Evolutionary conservation across 139 green algal genomes (phyloP).

Genomic region (Picochlorum sp.): DNA sequence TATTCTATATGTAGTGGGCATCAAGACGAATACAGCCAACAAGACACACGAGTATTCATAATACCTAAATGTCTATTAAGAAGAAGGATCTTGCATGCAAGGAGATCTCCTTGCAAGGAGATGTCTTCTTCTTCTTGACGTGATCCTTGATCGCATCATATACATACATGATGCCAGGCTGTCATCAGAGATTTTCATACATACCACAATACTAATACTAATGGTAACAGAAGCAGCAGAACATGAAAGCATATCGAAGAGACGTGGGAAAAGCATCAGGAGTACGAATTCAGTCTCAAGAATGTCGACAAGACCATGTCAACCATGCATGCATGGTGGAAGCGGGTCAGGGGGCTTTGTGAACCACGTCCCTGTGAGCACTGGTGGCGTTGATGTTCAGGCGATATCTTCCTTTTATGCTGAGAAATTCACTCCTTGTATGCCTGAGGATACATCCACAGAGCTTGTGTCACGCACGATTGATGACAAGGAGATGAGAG

Average conservation of each 20-base stretch:
- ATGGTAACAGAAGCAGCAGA: not conserved
- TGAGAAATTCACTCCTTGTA: not conserved
- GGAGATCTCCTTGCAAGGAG: too few species aligned
- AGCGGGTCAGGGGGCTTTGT: slow-evolving; percentile 4
- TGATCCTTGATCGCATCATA: too few species aligned
- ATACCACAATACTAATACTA: too few species aligned
- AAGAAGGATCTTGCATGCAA: too few species aligned
- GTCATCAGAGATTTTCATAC: too few species aligned
- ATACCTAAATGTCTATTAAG: too few species aligned
- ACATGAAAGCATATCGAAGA: not conserved
- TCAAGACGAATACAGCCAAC: too few species aligned
- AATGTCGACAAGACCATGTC: slow-evolving; percentile 2
- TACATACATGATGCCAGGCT: too few species aligned
- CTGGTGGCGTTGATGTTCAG: slow-evolving; percentile 7
- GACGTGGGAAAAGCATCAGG: not conserved
- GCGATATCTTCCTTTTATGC: not conserved
- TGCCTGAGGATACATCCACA: not conserved
- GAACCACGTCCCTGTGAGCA: slow-evolving; percentile 19
- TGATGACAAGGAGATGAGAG: not conserved
- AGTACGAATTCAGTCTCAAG: slow-evolving; percentile 13
- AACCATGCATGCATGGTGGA: slow-evolving; percentile 17
- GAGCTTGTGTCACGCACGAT: not conserved
- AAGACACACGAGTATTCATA: too few species aligned
- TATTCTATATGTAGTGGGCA: not conserved
- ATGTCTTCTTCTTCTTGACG: too few species aligned